Percentiles rank a stretch among this genome's conserved stretches.
Evolutionary conservation across 768 basidiomycete genomes (phyloP).

Genomic region (Boletus patriciae): DNA sequence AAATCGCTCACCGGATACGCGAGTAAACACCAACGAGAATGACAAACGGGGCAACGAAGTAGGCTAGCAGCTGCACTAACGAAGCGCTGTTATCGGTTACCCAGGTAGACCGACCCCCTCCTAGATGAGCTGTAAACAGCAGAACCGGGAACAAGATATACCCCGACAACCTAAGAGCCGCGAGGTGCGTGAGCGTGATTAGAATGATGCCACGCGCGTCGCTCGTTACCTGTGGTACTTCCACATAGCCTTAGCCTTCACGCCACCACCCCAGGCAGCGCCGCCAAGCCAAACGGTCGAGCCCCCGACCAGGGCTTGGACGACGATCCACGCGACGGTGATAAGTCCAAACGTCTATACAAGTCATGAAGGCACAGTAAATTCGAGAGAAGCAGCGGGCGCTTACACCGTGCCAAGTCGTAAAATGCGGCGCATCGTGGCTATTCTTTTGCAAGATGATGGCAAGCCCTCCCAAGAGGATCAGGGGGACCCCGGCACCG

Average conservation of each 20-base stretch:
- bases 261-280: constrained; percentile 65
- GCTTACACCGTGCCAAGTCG: constrained; percentile 74
- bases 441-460: constrained; percentile 62
- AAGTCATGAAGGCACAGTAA: neutral
- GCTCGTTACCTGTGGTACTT: constrained; percentile 72
- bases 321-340: constrained; percentile 57
- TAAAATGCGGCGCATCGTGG: constrained; percentile 55
- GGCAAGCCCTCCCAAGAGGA: constrained; percentile 59
- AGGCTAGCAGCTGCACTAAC: constrained; percentile 49
- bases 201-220: neutral
- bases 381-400: neutral
- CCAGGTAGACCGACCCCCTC: constrained; percentile 72
- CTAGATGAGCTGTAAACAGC: constrained; percentile 64
- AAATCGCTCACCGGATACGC: constrained; percentile 50
- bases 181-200: constrained; percentile 1
- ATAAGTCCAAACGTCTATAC: constrained; percentile 53
- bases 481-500: constrained; percentile 51
- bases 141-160: constrained; percentile 65
- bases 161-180: constrained; percentile 57
- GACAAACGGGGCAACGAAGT: constrained; percentile 52
- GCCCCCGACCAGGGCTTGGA: constrained; percentile 63
- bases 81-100: constrained; percentile 37
- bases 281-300: constrained; percentile 80
- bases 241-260: constrained; percentile 73
- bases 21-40: constrained; percentile 43